Evolutionary conservation across 2,329 filamentous ascomycete species (phyloP).

Genomic region (Colletotrichum higginsianum): DNA sequence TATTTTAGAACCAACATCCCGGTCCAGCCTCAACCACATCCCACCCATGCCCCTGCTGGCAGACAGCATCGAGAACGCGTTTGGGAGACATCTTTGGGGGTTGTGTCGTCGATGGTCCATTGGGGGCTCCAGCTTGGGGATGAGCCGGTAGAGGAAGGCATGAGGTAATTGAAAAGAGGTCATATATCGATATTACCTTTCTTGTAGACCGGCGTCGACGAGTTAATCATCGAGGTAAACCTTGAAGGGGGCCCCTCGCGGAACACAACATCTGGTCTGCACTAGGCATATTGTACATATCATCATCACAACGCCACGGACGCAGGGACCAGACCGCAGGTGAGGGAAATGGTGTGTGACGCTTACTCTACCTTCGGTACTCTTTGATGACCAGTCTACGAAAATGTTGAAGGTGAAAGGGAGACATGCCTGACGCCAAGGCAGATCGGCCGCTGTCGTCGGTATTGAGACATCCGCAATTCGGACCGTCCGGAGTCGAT

Average conservation of each 20-base stretch:
- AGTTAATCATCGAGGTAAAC: neutral
- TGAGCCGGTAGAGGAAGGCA: neutral
- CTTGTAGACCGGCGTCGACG: neutral
- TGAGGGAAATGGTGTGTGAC: neutral
- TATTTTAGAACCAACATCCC: constrained; percentile 16
- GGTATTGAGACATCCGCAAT: neutral
- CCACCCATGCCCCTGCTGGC: neutral
- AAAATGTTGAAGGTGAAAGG: too few relatives aligned
- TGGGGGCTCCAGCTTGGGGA: neutral
- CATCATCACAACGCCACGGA: neutral
- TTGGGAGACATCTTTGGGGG: neutral
- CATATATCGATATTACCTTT: too few relatives aligned
- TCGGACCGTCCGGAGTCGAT: neutral
- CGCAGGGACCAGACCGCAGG: constrained; percentile 3
- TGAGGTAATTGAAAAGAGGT: too few relatives aligned
- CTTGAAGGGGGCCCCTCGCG: neutral
- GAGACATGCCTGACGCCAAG: too few relatives aligned
- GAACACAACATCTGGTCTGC: neutral
- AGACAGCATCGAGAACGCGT: neutral
- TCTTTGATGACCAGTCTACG: too few relatives aligned
- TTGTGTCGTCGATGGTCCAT: neutral
- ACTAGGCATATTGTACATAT: too few relatives aligned
- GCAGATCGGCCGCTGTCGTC: too few relatives aligned
- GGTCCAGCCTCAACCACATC: neutral
- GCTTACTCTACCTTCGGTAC: too few relatives aligned